phyloP scores from a whole-genome alignment of 2,329 filamentous ascomycete species.

The Pseudocercospora pini-densiflorae region DNA sequence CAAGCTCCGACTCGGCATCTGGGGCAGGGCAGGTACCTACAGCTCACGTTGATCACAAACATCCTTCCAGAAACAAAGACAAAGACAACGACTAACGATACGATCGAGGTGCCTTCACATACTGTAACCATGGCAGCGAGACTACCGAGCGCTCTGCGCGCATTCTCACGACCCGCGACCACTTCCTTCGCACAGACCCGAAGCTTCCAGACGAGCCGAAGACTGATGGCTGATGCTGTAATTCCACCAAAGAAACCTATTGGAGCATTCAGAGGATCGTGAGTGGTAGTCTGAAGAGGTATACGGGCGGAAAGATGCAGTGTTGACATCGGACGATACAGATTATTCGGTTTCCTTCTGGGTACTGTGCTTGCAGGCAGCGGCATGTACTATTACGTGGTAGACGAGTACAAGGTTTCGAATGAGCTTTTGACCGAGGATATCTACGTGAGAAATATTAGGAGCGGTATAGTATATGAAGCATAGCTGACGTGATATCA shows the following conservation, averaged over 20 bases:
- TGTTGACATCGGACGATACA: conserved; percentile 43
- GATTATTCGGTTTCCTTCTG: conserved; percentile 88
- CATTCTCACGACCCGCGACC: conserved; percentile 26
- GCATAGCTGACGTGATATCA: conserved; percentile 42
- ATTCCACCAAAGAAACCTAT: conserved; percentile 67
- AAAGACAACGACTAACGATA: neutral
- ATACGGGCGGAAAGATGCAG: neutral
- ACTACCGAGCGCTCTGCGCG: conserved; percentile 39
- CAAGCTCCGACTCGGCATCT: neutral
- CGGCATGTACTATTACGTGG: conserved; percentile 87
- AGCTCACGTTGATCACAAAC: neutral
- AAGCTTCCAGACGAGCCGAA: conserved; percentile 46
- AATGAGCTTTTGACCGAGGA: conserved; percentile 95
- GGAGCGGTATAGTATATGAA: neutral
- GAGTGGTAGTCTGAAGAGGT: conserved; percentile 42
- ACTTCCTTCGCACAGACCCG: conserved; percentile 20
- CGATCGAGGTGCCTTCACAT: neutral
- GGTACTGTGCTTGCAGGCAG: conserved; percentile 79
- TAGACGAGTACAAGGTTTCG: conserved; percentile 90
- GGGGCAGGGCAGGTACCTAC: neutral
- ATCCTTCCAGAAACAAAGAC: neutral
- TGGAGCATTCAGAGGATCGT: conserved; percentile 75
- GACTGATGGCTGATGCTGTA: conserved; percentile 27
- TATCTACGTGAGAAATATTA: conserved; percentile 72
- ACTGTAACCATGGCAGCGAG: neutral